phyloP scores from a whole-genome alignment of 1,284 basidiomycete species.

The Coriolopsis trogii region DNA sequence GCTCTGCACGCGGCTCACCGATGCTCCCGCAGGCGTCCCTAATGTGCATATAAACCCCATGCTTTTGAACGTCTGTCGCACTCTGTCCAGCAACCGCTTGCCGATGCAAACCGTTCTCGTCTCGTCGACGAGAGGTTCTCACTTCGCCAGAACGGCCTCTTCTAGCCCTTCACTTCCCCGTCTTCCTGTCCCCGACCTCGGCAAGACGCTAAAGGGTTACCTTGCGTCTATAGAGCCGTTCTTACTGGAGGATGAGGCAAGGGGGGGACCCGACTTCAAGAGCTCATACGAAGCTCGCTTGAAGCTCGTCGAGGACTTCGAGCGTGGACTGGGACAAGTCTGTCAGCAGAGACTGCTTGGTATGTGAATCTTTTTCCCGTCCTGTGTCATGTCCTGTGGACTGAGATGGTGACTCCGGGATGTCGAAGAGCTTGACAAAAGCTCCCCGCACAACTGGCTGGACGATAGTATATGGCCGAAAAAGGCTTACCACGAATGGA shows the following conservation, averaged over 20 bases:
- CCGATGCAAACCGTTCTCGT: constrained; percentile 17
- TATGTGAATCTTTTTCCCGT: constrained; percentile 30
- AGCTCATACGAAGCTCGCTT: constrained; percentile 63
- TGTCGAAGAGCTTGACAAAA: constrained; percentile 76
- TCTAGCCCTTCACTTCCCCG: constrained; percentile 47
- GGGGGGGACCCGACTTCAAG: constrained; percentile 55
- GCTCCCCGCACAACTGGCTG: constrained; percentile 92
- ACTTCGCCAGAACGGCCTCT: constrained; percentile 9
- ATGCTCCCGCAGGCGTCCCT: constrained; percentile 5
- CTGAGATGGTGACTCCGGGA: constrained; percentile 5
- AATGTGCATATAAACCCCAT: constrained; percentile 8
- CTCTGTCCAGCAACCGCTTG: constrained; percentile 1
- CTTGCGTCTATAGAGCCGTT: constrained; percentile 82
- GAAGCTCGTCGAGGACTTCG: constrained; percentile 76
- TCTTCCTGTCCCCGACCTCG: constrained; percentile 85
- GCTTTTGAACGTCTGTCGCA: constrained; percentile 1
- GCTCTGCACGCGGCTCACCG: not conserved
- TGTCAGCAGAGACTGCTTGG: constrained; percentile 85
- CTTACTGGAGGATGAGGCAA: constrained; percentile 72
- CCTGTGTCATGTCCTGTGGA: not conserved
- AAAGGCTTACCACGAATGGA: constrained; percentile 90
- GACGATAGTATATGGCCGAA: constrained; percentile 94
- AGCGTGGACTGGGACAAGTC: constrained; percentile 66
- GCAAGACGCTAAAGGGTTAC: constrained; percentile 80
- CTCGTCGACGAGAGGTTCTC: constrained; percentile 3